Conservation (phyloP, 257 asterid genomes). For the Thymus mandschuricus region DNA sequence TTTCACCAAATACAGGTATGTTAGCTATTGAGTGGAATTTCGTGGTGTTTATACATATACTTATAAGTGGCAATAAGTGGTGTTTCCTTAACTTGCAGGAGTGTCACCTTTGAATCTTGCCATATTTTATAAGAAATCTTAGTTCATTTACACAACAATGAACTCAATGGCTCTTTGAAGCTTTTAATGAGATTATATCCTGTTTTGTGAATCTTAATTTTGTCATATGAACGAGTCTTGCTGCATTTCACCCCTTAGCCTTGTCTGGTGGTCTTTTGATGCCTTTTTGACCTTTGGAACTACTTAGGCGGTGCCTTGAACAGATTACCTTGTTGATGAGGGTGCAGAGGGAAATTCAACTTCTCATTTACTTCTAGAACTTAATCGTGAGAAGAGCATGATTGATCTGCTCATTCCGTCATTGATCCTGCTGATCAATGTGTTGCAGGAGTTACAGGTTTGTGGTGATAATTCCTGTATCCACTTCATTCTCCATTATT, state of each 20-base stretch:
- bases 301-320: constrained; percentile 36
- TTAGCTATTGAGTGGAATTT: neutral
- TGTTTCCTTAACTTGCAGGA: constrained; percentile 50
- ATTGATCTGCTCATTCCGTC: constrained; percentile 87
- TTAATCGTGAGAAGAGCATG: constrained; percentile 88
- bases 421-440: constrained; percentile 73
- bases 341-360: constrained; percentile 89
- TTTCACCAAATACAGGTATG: constrained; percentile 59
- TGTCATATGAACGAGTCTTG: neutral
- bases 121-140: constrained; percentile 48
- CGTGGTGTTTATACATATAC: neutral
- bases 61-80: constrained; percentile 11
- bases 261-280: constrained; percentile 14
- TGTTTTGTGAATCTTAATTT: neutral
- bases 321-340: constrained; percentile 99
- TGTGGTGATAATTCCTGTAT: constrained; percentile 16
- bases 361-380: constrained; percentile 87
- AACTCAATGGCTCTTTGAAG: neutral
- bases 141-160: neutral
- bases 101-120: constrained; percentile 79
- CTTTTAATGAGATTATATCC: neutral
- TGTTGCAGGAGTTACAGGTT: constrained; percentile 86
- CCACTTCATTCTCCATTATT: constrained; percentile 7
- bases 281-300: constrained; percentile 20
- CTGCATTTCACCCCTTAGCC: constrained; percentile 10